Evolutionary conservation across 352 stramenopile genomes (phyloP), one percentile per base, ranked within the genome.

Genomic region (Phytophthora colocasiae): DNA sequence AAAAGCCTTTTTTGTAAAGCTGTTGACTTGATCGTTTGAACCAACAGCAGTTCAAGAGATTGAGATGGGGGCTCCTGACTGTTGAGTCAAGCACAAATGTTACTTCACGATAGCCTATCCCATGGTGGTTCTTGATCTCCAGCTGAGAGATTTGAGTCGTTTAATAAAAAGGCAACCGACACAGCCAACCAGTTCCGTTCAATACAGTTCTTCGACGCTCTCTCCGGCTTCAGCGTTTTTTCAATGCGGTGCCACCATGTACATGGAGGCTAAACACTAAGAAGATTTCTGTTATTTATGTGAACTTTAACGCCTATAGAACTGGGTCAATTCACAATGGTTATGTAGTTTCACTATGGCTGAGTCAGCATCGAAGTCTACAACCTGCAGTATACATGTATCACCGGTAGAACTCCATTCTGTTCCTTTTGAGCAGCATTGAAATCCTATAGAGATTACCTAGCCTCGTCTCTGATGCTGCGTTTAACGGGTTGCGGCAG

Each of bases 401-500:
- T 7, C 15, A 6, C 4, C 15, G 14, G 14, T 9, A 43, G 38
- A 43, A 43, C 38, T 43, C 12, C 36, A 43, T 41, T 32, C 10
- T 22, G 22, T 22, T 22, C 22, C 22, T 32, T 52, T 43, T 45
- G 27, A 29, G 43, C 31, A 34, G 31, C n/a, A 17, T 47, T 1
- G 5, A 14, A 48, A 19, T n/a, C 19, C 12, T 27, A 66, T 54
- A 59, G 39, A 58, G 46, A 66, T 52, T 47, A 40, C 14, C 34
- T 9, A 26, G 36, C 1, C 57, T 51, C 57, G 45, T 64, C 40
- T 64, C 15, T 64, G 56, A 31, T 53, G n/a, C 50, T 27, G 26
- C 14, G 55, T 50, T 58, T 51, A 56, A 56, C 59, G 27, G 52
- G 60, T 63, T 69, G 60, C 52, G 44, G 44, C 60, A 58, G 60